Percentiles rank a stretch among this genome's conserved stretches.
phyloP scores from a whole-genome alignment of 768 basidiomycete species.

The Hygrocybe punicea region DNA sequence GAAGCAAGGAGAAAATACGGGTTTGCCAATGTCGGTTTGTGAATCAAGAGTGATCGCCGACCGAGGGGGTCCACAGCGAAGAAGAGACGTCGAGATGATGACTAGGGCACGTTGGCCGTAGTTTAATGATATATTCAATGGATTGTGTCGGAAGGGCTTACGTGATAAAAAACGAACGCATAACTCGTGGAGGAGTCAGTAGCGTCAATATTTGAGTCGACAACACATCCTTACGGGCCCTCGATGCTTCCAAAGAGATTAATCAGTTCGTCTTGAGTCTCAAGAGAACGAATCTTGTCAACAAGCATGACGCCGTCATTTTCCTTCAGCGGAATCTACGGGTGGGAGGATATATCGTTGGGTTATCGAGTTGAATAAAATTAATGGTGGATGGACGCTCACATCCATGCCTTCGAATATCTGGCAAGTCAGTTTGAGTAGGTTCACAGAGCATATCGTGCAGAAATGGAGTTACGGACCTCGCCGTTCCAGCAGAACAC shows the following conservation, averaged over 20 bases:
- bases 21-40: slow-evolving; percentile 45
- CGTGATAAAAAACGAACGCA: slow-evolving; percentile 78
- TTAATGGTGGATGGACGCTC: slow-evolving; percentile 13
- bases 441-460: neutral
- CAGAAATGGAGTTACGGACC: slow-evolving; percentile 35
- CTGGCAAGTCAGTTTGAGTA: slow-evolving; percentile 19
- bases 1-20: slow-evolving; percentile 66
- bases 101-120: slow-evolving; percentile 29
- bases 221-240: slow-evolving; percentile 65
- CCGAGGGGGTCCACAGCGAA: slow-evolving; percentile 84
- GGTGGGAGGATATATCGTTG: neutral
- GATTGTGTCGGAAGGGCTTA: slow-evolving; percentile 29
- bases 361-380: neutral
- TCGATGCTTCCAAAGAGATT: slow-evolving; percentile 60
- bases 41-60: slow-evolving; percentile 77
- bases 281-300: slow-evolving; percentile 29
- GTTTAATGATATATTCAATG: neutral
- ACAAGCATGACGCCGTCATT: slow-evolving; percentile 69
- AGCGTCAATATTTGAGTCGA: neutral
- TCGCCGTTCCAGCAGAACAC: slow-evolving; percentile 87
- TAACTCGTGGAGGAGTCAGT: slow-evolving; percentile 47
- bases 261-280: slow-evolving; percentile 43
- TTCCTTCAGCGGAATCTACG: slow-evolving; percentile 54
- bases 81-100: slow-evolving; percentile 47
- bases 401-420: slow-evolving; percentile 83